These are phyloP conservation scores for Stephania yunnanensis DNA, from an alignment of 164 flowering plant species.

Conservation along the genomic window DNA sequence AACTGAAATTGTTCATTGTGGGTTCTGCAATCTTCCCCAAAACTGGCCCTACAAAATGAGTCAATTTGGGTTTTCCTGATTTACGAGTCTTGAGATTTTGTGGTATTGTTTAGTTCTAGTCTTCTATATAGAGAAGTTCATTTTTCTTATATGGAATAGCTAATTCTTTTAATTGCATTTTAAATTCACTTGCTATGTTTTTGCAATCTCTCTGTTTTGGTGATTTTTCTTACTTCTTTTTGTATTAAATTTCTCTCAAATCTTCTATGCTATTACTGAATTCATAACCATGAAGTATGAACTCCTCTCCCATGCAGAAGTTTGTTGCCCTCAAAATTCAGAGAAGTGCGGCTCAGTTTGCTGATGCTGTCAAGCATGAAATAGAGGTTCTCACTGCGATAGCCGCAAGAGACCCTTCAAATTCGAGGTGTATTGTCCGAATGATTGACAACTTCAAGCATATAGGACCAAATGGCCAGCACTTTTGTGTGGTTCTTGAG, in stretches of 20 bases:
- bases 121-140: too few relatives aligned
- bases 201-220: background rate
- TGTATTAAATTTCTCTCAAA: background rate
- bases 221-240: background rate
- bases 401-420: conserved; percentile 61
- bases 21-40: too few relatives aligned
- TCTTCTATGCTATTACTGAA: background rate
- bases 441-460: conserved; percentile 88
- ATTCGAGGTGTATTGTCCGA: conserved; percentile 53
- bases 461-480: conserved; percentile 92
- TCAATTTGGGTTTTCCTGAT: too few relatives aligned
- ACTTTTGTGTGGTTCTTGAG: conserved; percentile 87
- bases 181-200: too few relatives aligned
- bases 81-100: too few relatives aligned
- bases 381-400: conserved; percentile 68
- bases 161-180: too few relatives aligned
- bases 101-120: too few relatives aligned
- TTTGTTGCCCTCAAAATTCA: conserved; percentile 92
- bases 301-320: conserved; percentile 32
- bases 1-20: too few relatives aligned
- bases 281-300: background rate
- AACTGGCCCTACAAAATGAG: too few relatives aligned
- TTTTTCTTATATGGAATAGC: too few relatives aligned
- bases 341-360: conserved; percentile 86
- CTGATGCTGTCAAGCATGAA: conserved; percentile 86